Evolutionary conservation across 768 basidiomycete genomes (phyloP).

Genomic region (Lactarius psammicola): DNA sequence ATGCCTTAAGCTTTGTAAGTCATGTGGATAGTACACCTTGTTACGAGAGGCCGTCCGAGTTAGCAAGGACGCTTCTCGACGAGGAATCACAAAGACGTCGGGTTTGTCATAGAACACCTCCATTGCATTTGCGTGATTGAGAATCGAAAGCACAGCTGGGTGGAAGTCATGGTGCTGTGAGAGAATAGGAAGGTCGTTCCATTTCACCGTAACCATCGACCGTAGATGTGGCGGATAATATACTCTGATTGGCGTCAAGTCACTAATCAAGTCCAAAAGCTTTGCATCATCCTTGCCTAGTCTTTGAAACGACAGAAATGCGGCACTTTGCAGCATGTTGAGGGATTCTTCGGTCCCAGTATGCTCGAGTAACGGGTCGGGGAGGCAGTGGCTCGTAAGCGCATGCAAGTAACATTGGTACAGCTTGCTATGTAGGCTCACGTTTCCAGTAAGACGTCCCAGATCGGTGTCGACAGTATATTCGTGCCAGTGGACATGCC

Average conservation of each 20-base stretch:
- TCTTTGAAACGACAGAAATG: constrained; percentile 42
- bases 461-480: constrained; percentile 37
- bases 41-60: constrained; percentile 1
- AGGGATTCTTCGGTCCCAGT: constrained; percentile 48
- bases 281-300: constrained; percentile 23
- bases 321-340: constrained; percentile 40
- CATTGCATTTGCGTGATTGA: constrained; percentile 6
- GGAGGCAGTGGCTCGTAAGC: constrained; percentile 41
- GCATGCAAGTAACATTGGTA: constrained; percentile 47
- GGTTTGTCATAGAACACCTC: constrained; percentile 7
- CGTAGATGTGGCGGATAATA: no score
- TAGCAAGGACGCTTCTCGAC: not conserved
- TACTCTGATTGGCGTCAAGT: no score
- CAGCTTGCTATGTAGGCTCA: constrained; percentile 34
- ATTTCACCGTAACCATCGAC: no score
- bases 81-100: not conserved
- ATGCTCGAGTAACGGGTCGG: no score
- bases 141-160: not conserved
- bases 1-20: not conserved
- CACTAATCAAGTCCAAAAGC: constrained; percentile 5
- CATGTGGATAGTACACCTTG: constrained; percentile 1
- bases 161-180: constrained; percentile 11
- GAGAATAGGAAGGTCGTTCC: no score
- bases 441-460: constrained; percentile 34
- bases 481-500: constrained; percentile 30